Evolutionary conservation across 1,284 basidiomycete genomes (phyloP), one percentile per base, ranked within the genome.

Genomic region (Microbotryum lychnidis-dioicae): DNA sequence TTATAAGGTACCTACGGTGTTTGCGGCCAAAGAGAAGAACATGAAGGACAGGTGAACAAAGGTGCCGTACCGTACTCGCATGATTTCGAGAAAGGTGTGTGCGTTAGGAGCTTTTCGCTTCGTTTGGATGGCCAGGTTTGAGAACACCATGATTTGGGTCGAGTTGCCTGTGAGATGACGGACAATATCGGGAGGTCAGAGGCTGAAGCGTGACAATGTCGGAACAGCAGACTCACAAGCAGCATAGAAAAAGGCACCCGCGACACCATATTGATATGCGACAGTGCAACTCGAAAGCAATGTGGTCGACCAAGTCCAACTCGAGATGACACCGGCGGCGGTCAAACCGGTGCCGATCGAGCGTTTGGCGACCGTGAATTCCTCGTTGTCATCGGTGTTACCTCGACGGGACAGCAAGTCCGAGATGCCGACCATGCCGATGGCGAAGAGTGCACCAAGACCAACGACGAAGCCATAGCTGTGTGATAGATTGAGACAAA

Each of bases 261-360:
- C 80, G 77, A 81, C 80, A 71, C 90, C 90, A 70, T 85, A 91
- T 73, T 86, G 87, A 75, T 92, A 93, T 1, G 84, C 87, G 6
- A 90, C 84, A 0, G 82, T 80, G 59, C 80, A 80, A 5, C 80
- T 82, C 66, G 83, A 81, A 18, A 84, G 75, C 2, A 85, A 76
- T 0, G 83, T 84, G 0, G 81, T 73, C 3, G 69, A 45, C 63
- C 60, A 65, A 14, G 63, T 65, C 79, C 81, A 82, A 1, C 80
- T 80, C 52, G 80, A 83, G 21, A 93, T 89, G 65, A 94, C 92
- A 12, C 90, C 91, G 9, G 88, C 84, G 0, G 91, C 91, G 61
- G 93, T 91, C 48, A 96, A 79, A 9, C 91, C 91, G 4, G 91
- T 89, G 68, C 91, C 91, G 54, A 76, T 70, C 8, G 69, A 70